Percentiles rank a stretch among this genome's conserved stretches.
Conservation (phyloP, 2,329 filamentous ascomycete species). For the Fusarium sarcochroum region DNA sequence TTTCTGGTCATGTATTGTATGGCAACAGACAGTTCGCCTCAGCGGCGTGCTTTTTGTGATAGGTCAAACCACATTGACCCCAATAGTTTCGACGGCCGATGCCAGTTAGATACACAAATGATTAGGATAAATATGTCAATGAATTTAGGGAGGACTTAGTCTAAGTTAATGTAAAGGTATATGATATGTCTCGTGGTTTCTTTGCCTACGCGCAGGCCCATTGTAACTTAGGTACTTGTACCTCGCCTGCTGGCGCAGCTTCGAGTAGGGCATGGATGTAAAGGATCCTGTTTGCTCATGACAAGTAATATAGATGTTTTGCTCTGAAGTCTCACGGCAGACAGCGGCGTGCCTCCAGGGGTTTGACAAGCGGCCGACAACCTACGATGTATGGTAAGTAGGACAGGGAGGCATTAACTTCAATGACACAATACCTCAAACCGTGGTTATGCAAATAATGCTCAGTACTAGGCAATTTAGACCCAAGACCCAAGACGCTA, state of each 20-base stretch:
- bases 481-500: neutral
- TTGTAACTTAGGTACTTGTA: neutral
- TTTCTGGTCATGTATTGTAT: neutral
- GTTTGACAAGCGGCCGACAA: conserved; percentile 17
- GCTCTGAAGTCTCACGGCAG: conserved; percentile 37
- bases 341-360: conserved; percentile 28
- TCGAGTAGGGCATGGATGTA: neutral
- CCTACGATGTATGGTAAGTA: conserved; percentile 10
- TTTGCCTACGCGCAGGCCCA: neutral
- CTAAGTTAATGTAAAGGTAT: too few relatives aligned
- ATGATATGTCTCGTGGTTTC: too few relatives aligned
- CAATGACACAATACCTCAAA: neutral
- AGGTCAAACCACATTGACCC: conserved; percentile 7
- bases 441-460: neutral
- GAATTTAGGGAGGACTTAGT: too few relatives aligned
- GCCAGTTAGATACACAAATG: too few relatives aligned
- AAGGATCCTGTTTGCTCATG: conserved; percentile 7
- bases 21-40: neutral
- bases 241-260: neutral
- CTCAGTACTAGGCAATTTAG: neutral
- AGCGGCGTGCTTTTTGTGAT: conserved; percentile 9
- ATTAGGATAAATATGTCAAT: too few relatives aligned
- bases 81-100: neutral
- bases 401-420: conserved; percentile 7
- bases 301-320: conserved; percentile 1